Conservation (phyloP, 2,329 filamentous ascomycete genomes). For the Aspergillus unguis region DNA sequence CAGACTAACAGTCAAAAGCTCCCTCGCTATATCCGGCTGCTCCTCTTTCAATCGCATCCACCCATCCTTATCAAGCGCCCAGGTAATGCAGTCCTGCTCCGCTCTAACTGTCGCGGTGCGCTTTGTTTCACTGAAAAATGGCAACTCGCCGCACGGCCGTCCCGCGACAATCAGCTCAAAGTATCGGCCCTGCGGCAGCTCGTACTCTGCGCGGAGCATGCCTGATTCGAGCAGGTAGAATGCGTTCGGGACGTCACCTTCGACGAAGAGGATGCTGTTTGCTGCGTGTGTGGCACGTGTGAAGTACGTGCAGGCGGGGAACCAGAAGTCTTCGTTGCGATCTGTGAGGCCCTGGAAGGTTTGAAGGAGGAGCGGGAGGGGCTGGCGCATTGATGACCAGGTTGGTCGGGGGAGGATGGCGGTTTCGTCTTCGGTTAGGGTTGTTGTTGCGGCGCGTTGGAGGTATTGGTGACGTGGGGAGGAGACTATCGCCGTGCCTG, state of each 20-base stretch:
- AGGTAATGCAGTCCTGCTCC: constrained; percentile 76
- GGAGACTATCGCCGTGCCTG: background rate
- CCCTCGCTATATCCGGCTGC: constrained; percentile 73
- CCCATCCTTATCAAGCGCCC: constrained; percentile 69
- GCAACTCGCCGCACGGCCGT: constrained; percentile 91
- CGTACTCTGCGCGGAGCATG: constrained; percentile 85
- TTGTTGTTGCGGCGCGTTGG: constrained; percentile 71
- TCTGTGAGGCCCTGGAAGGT: constrained; percentile 87
- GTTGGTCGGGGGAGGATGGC: constrained; percentile 55
- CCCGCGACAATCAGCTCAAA: constrained; percentile 91
- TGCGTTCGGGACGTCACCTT: constrained; percentile 71
- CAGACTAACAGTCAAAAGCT: constrained; percentile 80
- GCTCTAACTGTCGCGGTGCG: constrained; percentile 83
- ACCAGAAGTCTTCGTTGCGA: constrained; percentile 95
- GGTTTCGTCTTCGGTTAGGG: constrained; percentile 63
- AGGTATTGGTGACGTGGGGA: constrained; percentile 79
- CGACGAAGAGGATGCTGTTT: constrained; percentile 71
- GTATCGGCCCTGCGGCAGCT: constrained; percentile 81
- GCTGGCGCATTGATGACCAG: constrained; percentile 86
- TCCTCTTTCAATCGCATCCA: constrained; percentile 72
- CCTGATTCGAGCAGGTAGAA: constrained; percentile 92
- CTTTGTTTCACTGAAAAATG: constrained; percentile 88
- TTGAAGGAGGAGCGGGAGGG: constrained; percentile 85
- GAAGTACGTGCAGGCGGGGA: constrained; percentile 74
- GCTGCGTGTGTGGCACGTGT: constrained; percentile 62